Base-by-base conservation (phyloP, 495 filamentous ascomycete species). In the Neurospora sp. region DNA sequence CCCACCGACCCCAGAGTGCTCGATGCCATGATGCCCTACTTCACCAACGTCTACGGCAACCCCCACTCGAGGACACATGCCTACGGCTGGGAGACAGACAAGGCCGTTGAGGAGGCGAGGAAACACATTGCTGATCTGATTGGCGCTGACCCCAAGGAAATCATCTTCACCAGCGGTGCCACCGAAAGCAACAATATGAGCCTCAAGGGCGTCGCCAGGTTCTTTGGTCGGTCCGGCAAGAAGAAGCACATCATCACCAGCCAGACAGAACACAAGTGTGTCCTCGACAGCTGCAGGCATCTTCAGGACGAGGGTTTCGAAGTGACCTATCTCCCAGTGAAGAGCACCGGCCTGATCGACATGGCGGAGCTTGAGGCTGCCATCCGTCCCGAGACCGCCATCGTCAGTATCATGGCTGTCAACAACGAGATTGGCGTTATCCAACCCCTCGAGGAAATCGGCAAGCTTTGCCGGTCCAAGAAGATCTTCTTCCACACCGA, bases 181-280 rank as follows among this genome's bases (percentile, higher is more conserved):
- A 99, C 96, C 1, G 96, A 99, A 86, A 97, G 94, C 80, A 99
- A 99, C 85, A 99, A 99, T 78, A 99, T 99, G 96, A 96, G 92
- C 79, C 92, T 98, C 86, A 99, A 99, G 83, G 96, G 96, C 72
- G 96, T 99, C 35, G 95, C 96, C 11, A 86, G 94, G 37, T 99
- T 99, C 83, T 98, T 98, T 82, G 92, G 92, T 71, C 87, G 92
- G 70, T 91, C 90, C 1, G 94, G 93, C 72, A 97, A 97, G 89
- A 99, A 98, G 90, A 97, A 93, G 84, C 96, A 99, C 82, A 93
- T 99, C 78, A 93, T 99, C 82, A 99, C 96, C 37, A 92, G 88
- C 59, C 96, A 98, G 85, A 99, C 96, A 0, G 96, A 99, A 82
- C 96, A 99, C 86, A 99, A 99, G 84, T 99, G 96, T 83, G 96